Conservation (phyloP, 2,329 filamentous ascomycete species). For the Decorospora gaudefroyi region DNA sequence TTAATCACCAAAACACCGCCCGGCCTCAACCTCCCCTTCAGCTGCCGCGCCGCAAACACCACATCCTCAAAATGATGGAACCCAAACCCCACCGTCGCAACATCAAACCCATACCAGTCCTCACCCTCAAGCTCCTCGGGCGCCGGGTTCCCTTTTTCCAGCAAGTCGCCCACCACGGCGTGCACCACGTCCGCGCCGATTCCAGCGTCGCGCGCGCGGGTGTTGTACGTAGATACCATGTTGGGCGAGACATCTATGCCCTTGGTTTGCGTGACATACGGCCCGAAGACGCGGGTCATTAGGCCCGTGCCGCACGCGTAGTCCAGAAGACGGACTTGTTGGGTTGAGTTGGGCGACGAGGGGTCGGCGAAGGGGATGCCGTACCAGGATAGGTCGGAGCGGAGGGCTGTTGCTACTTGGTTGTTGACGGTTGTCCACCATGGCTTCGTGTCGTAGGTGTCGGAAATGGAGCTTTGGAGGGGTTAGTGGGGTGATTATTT, state of each 20-base stretch:
- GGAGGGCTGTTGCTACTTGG: slow-evolving; percentile 61
- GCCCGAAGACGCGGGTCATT: slow-evolving; percentile 58
- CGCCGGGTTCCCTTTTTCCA: slow-evolving; percentile 31
- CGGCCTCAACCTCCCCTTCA: slow-evolving; percentile 65
- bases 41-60: slow-evolving; percentile 59
- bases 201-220: slow-evolving; percentile 50
- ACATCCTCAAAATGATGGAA: slow-evolving; percentile 63
- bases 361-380: slow-evolving; percentile 60
- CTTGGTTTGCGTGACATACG: slow-evolving; percentile 65
- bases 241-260: slow-evolving; percentile 72
- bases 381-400: slow-evolving; percentile 62
- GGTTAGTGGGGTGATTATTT: neutral
- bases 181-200: slow-evolving; percentile 24
- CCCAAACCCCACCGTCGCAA: slow-evolving; percentile 50
- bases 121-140: slow-evolving; percentile 29
- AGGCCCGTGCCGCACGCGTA: slow-evolving; percentile 5
- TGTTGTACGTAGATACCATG: slow-evolving; percentile 72
- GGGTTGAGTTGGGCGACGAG: slow-evolving; percentile 32
- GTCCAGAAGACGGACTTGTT: slow-evolving; percentile 46
- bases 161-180: slow-evolving; percentile 46
- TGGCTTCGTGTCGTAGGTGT: slow-evolving; percentile 60
- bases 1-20: slow-evolving; percentile 70
- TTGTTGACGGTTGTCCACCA: slow-evolving; percentile 59
- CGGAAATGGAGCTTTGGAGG: slow-evolving; percentile 55
- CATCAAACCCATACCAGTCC: slow-evolving; percentile 50